Evolutionary conservation across 768 basidiomycete genomes (phyloP).

Genomic region (Termitomyces sp.): DNA sequence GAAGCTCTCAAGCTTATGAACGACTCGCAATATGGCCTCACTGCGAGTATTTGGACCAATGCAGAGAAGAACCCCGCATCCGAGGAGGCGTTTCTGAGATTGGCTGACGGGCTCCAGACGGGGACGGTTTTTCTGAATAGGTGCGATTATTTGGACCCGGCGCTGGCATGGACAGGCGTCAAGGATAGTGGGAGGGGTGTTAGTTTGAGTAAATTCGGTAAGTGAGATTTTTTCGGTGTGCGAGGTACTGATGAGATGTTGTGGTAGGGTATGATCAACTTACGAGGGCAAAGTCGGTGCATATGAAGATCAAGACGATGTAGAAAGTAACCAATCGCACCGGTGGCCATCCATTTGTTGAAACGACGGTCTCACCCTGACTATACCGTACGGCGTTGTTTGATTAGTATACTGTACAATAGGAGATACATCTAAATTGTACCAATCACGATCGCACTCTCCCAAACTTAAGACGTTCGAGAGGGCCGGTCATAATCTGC

Average conservation of each 20-base stretch:
- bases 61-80: conserved; percentile 53
- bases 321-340: conserved; percentile 5
- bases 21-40: conserved; percentile 92
- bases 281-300: conserved; percentile 72
- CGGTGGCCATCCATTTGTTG: background rate
- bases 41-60: conserved; percentile 93
- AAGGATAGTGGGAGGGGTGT: conserved; percentile 92
- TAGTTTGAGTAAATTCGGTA: conserved; percentile 86
- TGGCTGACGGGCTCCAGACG: conserved; percentile 70
- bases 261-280: conserved; percentile 78
- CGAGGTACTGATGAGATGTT: background rate
- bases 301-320: conserved; percentile 72
- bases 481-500: conserved; percentile 32
- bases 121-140: conserved; percentile 96
- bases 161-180: conserved; percentile 90
- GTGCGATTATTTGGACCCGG: conserved; percentile 89
- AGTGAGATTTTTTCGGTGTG: conserved; percentile 13
- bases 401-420: background rate
- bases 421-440: background rate
- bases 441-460: conserved; percentile 14
- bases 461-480: conserved; percentile 35
- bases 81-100: conserved; percentile 56
- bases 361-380: background rate
- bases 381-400: background rate
- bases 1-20: conserved; percentile 93